Evolutionary conservation across 129 eudicot species (phyloP).

Genomic region (Glebionis coronaria): DNA sequence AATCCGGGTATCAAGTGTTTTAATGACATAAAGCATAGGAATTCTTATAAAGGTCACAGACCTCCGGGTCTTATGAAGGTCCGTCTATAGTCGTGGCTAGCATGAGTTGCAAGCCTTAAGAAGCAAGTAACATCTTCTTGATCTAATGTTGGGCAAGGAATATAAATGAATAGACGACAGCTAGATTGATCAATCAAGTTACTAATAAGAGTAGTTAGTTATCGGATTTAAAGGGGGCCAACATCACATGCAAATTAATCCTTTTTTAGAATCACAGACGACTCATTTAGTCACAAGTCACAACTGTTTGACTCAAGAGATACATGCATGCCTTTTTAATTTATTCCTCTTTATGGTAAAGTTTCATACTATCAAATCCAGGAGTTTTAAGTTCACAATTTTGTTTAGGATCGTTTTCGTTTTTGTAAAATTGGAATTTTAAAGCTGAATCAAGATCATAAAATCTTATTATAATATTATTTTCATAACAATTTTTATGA

Average conservation of each 20-base stretch:
- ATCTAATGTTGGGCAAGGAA: slow-evolving; percentile 13
- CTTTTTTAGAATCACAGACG: neutral
- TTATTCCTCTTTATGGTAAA: neutral
- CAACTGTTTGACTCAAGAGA: neutral
- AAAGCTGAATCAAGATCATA: too few species aligned
- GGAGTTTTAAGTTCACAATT: too few species aligned
- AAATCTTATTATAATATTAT: too few species aligned
- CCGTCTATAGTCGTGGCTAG: too few species aligned
- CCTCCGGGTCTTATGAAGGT: too few species aligned
- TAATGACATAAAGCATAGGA: too few species aligned
- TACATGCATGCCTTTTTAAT: neutral
- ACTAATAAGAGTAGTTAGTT: neutral
- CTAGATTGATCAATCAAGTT: slow-evolving; percentile 4
- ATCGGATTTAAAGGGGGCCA: slow-evolving; percentile 3
- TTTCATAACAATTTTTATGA: too few species aligned
- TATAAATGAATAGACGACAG: slow-evolving; percentile 11
- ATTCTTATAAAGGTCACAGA: too few species aligned
- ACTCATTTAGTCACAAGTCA: neutral
- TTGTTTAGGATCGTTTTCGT: too few species aligned
- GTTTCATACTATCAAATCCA: too few species aligned
- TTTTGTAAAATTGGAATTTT: too few species aligned
- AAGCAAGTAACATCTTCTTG: neutral
- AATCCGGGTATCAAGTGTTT: too few species aligned
- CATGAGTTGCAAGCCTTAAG: neutral
- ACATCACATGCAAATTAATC: neutral